Percentiles rank a stretch among this genome's conserved stretches.
These are phyloP conservation scores for Bolboschoenus planiculmis DNA, from an alignment of 176 grass and related monocot genomes.

Conservation along the genomic window DNA sequence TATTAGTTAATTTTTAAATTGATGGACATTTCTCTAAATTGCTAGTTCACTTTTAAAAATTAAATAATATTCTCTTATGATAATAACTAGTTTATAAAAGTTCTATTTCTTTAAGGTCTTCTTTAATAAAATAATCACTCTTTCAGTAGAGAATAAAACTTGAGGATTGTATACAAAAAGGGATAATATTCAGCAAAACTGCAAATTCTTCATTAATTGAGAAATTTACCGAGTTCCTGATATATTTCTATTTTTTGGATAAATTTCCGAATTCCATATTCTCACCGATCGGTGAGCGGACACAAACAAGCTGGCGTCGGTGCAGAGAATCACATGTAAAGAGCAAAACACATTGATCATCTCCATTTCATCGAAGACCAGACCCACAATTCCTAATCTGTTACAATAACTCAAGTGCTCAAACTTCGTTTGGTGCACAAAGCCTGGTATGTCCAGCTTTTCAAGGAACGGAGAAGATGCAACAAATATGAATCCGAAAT, in stretches of 20 bases:
- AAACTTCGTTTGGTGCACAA: too few species aligned
- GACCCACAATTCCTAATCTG: not conserved
- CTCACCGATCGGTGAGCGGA: constrained; percentile 5
- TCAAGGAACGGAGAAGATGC: not conserved
- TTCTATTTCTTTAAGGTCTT: too few species aligned
- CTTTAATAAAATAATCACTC: too few species aligned
- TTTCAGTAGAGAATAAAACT: too few species aligned
- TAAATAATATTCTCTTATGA: not conserved
- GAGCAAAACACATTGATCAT: not conserved
- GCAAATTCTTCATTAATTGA: not conserved
- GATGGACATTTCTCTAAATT: not conserved
- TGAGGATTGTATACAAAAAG: not conserved
- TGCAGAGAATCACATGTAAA: not conserved
- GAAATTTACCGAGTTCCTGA: too few species aligned
- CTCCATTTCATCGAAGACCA: not conserved
- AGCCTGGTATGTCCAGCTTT: not conserved
- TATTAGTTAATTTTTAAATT: not conserved
- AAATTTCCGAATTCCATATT: too few species aligned
- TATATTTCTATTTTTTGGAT: too few species aligned
- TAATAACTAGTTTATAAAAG: too few species aligned
- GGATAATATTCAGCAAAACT: not conserved
- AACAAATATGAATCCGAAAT: not conserved
- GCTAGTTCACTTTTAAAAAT: not conserved
- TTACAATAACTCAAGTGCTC: not conserved
- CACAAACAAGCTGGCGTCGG: constrained; percentile 30